These are phyloP conservation scores for Castanea sativa DNA, from an alignment of 306 rosid genomes.

Conservation along the genomic window DNA sequence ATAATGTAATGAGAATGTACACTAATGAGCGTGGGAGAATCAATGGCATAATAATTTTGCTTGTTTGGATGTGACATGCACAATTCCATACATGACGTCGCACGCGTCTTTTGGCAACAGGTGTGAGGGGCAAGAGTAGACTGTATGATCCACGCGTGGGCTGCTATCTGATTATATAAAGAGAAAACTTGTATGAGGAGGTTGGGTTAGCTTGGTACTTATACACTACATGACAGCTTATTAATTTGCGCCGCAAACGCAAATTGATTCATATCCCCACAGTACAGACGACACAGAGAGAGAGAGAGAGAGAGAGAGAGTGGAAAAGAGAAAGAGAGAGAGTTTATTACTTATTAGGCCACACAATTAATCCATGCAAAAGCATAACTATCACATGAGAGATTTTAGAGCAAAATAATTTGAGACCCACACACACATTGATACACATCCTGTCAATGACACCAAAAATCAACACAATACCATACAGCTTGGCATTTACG, in stretches of 20 bases:
- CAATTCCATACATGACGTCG: not conserved
- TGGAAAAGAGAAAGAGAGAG: not conserved
- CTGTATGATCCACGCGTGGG: not conserved
- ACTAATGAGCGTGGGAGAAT: too few relatives aligned
- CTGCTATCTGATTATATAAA: not conserved
- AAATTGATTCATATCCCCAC: not conserved
- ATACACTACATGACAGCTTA: not conserved
- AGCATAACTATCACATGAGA: constrained; percentile 19
- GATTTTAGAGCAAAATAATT: not conserved
- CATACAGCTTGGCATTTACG: constrained; percentile 2
- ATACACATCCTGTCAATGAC: not conserved
- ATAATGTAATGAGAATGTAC: too few relatives aligned
- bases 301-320: too few relatives aligned
- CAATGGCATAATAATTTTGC: constrained; percentile 1
- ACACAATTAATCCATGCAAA: not conserved
- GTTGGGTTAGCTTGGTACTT: not conserved
- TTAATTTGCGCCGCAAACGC: constrained; percentile 26
- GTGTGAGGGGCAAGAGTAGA: not conserved
- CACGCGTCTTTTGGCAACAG: constrained; percentile 13
- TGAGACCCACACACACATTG: not conserved
- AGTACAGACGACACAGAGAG: not conserved
- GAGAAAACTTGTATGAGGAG: constrained; percentile 25
- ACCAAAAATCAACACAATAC: not conserved
- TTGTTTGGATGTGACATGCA: constrained; percentile 3
- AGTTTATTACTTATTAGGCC: not conserved